Evolutionary conservation across 805 yeast species (phyloP).

Genomic region (Zygosaccharomyces pseudorouxii): DNA sequence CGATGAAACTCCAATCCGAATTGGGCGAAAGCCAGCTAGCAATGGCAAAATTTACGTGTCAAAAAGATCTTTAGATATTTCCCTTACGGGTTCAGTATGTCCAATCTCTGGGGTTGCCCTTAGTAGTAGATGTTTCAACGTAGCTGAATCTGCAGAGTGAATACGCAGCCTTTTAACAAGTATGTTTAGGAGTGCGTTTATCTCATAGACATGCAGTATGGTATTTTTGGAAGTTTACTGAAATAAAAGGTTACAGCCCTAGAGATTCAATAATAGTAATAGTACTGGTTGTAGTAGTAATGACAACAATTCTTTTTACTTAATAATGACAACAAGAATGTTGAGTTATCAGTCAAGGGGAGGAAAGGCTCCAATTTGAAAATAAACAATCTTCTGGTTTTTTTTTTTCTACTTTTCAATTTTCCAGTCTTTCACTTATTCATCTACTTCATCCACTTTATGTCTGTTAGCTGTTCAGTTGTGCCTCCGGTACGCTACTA

Average conservation of each 20-base stretch:
- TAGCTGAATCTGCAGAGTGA: background rate
- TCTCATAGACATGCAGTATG: background rate
- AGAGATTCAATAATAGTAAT: background rate
- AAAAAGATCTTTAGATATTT: background rate
- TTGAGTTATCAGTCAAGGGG: background rate
- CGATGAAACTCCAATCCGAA: slow-evolving; percentile 4
- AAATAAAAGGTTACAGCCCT: background rate
- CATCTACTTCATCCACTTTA: background rate
- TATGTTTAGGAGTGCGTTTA: background rate
- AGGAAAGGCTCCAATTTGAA: background rate
- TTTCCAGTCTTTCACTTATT: background rate
- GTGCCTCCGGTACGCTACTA: too few relatives aligned
- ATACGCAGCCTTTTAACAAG: background rate
- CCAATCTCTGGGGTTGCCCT: background rate
- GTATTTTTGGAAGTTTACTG: background rate
- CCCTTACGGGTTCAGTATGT: background rate
- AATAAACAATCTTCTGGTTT: background rate
- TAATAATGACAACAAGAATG: background rate
- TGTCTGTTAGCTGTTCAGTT: background rate
- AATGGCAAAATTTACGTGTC: too few relatives aligned
- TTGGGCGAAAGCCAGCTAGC: slow-evolving; percentile 3
- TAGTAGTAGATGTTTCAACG: background rate
- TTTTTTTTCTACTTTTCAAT: background rate
- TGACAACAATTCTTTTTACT: background rate
- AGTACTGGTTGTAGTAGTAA: background rate